Evolutionary conservation across 139 green algal species (phyloP).

Genomic region (Desmodesmus armatus): DNA sequence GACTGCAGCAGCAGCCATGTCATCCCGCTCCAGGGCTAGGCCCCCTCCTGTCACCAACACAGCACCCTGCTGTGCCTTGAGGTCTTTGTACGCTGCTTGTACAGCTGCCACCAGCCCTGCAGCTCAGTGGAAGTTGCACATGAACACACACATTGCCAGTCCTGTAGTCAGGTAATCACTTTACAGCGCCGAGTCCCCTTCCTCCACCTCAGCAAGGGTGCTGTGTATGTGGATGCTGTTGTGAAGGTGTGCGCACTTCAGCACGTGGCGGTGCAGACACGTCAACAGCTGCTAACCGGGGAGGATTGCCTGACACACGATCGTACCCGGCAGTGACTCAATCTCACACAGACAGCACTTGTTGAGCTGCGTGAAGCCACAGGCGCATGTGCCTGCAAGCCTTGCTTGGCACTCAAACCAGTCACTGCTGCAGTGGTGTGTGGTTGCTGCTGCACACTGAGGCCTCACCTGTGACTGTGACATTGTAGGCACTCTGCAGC

Average conservation of each 20-base stretch:
- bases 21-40: not conserved
- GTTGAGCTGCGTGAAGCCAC: not conserved
- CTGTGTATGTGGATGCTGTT: too few species aligned
- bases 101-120: slow-evolving; percentile 34
- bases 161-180: not conserved
- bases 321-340: not conserved
- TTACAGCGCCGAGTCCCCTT: too few species aligned
- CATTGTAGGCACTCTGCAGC: slow-evolving; percentile 2
- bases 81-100: slow-evolving; percentile 14
- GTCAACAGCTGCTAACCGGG: not conserved
- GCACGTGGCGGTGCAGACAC: not conserved
- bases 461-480: slow-evolving; percentile 19
- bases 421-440: not conserved
- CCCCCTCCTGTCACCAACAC: slow-evolving; percentile 29
- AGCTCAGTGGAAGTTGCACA: not conserved
- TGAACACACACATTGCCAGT: not conserved
- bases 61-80: slow-evolving; percentile 11
- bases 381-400: not conserved
- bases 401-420: not conserved
- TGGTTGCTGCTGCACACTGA: not conserved
- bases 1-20: not conserved
- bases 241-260: not conserved
- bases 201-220: too few species aligned
- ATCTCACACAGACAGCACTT: not conserved
- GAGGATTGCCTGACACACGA: not conserved